phyloP scores from a whole-genome alignment of 225 moss, liverwort and hornwort species.

The Physcomitrium patens region DNA sequence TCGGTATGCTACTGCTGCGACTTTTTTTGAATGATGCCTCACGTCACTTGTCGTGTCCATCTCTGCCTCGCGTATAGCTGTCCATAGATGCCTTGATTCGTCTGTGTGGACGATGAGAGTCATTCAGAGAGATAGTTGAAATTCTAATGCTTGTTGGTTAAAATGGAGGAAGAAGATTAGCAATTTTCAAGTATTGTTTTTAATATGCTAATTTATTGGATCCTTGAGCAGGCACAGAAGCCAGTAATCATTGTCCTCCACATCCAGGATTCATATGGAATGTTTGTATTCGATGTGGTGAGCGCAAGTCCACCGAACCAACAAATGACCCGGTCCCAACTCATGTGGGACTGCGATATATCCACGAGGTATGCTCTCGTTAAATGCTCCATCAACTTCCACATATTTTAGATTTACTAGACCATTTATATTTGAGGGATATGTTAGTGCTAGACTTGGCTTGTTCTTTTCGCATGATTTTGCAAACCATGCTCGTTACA shows the following conservation, averaged over 20 bases:
- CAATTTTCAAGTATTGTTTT: neutral
- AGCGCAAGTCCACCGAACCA: constrained; percentile 67
- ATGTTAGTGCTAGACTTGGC: neutral
- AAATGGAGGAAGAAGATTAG: neutral
- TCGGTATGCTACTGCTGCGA: neutral
- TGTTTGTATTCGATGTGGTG: constrained; percentile 91
- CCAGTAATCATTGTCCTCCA: constrained; percentile 71
- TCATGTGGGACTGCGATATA: constrained; percentile 83
- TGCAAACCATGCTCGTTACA: constrained; percentile 11
- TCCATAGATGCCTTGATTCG: neutral
- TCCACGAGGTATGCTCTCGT: constrained; percentile 76
- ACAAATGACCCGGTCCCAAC: constrained; percentile 70
- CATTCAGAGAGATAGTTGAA: constrained; percentile 15
- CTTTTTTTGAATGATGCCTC: constrained; percentile 19
- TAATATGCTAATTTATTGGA: constrained; percentile 15
- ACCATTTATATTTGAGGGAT: constrained; percentile 8
- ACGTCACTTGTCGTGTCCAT: constrained; percentile 11
- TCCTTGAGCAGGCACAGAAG: constrained; percentile 33
- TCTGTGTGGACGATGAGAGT: constrained; percentile 22
- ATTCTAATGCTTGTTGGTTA: constrained; percentile 24
- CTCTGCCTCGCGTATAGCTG: constrained; percentile 11
- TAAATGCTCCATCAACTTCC: neutral
- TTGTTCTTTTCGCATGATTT: constrained; percentile 1
- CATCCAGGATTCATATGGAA: constrained; percentile 96
- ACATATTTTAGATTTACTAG: neutral